Conservation (phyloP, 306 rosid species). For the Parietaria judaica region DNA sequence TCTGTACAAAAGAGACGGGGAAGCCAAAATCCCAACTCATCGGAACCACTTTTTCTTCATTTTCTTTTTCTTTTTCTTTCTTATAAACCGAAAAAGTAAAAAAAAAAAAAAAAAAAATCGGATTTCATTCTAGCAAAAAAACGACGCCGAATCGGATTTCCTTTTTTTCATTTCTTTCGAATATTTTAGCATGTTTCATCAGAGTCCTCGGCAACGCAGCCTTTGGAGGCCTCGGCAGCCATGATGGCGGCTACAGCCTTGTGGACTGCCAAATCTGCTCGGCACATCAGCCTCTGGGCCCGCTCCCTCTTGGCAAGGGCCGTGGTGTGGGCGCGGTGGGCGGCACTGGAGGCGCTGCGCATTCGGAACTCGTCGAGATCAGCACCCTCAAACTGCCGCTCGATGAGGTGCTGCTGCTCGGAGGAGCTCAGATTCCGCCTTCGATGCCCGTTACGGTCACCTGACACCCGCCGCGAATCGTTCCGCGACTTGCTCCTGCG, state of each 20-base stretch:
- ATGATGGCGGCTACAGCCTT: slow-evolving; percentile 77
- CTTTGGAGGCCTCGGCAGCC: slow-evolving; percentile 84
- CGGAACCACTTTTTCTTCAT: slow-evolving; percentile 6
- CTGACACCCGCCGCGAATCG: slow-evolving; percentile 28
- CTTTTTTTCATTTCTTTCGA: background rate
- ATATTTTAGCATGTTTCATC: slow-evolving; percentile 13
- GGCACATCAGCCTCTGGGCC: slow-evolving; percentile 55
- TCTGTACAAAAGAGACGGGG: slow-evolving; percentile 66
- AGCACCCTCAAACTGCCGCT: slow-evolving; percentile 50
- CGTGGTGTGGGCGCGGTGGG: slow-evolving; percentile 46
- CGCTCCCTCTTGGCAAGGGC: slow-evolving; percentile 65
- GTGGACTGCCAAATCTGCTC: slow-evolving; percentile 84
- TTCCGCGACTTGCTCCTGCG: slow-evolving; percentile 54
- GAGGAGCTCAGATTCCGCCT: slow-evolving; percentile 32
- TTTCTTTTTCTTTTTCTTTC: background rate
- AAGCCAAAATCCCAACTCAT: slow-evolving; percentile 41
- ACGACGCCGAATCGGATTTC: slow-evolving; percentile 13
- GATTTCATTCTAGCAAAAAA: slow-evolving; percentile 28
- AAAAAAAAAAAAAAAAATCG: slow-evolving; percentile 28
- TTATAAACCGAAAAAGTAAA: slow-evolving; percentile 11
- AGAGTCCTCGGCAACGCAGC: slow-evolving; percentile 30
- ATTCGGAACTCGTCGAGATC: slow-evolving; percentile 55
- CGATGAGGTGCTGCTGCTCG: slow-evolving; percentile 40
- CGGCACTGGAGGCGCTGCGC: slow-evolving; percentile 57
- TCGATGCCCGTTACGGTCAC: slow-evolving; percentile 42